Evolutionary conservation across 2,329 filamentous ascomycete genomes (phyloP).

Genomic region (Colletotrichum sansevieriae): DNA sequence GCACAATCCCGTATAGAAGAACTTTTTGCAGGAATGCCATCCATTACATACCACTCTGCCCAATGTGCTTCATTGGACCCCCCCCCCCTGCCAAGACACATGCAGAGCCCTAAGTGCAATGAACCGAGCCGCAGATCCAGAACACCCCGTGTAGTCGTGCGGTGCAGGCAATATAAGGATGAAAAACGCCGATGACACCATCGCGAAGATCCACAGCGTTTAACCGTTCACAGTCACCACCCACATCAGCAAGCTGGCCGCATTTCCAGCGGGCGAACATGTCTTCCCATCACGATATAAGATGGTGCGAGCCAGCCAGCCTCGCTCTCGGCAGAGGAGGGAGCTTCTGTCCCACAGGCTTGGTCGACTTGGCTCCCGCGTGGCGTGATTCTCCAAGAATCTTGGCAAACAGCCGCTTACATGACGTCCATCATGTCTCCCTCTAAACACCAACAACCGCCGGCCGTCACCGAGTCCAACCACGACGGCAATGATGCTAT

Average conservation of each 20-base stretch:
- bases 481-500: conserved; percentile 15
- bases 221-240: conserved; percentile 9
- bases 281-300: conserved; percentile 21
- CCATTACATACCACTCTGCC: background rate
- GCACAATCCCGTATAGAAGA: background rate
- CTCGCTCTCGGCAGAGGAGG: conserved; percentile 4
- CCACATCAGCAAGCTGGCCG: background rate
- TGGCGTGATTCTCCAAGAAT: conserved; percentile 28
- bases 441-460: background rate
- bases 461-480: conserved; percentile 11
- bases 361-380: conserved; percentile 35
- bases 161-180: conserved; percentile 1
- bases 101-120: background rate
- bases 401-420: conserved; percentile 31
- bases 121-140: conserved; percentile 19
- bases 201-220: conserved; percentile 26
- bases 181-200: conserved; percentile 38
- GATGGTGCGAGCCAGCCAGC: background rate
- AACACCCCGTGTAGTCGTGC: conserved; percentile 4
- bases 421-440: conserved; percentile 27
- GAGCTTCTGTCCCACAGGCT: conserved; percentile 19
- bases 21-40: background rate
- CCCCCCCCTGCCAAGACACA: background rate
- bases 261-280: background rate
- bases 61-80: background rate